Conservation (phyloP, 495 filamentous ascomycete species). For the Trichoderma gamsii region DNA sequence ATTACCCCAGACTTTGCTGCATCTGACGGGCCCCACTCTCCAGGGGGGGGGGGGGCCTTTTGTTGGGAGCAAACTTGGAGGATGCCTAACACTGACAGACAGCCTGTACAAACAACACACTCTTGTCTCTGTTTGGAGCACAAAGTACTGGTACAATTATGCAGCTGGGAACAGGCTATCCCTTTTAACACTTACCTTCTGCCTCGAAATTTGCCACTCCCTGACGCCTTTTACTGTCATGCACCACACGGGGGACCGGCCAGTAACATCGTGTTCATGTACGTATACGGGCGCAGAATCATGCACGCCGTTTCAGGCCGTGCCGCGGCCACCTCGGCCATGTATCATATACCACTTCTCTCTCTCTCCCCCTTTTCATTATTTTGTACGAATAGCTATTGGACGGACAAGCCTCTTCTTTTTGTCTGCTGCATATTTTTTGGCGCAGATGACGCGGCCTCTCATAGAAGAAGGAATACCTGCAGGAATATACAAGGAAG, state of each 20-base stretch:
- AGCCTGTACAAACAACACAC: not conserved
- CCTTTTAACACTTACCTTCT: too few species aligned
- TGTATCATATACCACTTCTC: not conserved
- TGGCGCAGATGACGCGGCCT: slow-evolving; percentile 2
- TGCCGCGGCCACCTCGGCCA: not conserved
- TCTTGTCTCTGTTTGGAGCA: too few species aligned
- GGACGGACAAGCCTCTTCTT: not conserved
- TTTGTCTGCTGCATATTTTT: not conserved
- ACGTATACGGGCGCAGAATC: not conserved
- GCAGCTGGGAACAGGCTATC: too few species aligned
- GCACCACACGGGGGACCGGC: not conserved
- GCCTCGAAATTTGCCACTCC: too few species aligned
- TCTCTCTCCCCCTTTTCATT: not conserved
- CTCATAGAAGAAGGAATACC: not conserved
- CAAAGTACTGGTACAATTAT: too few species aligned
- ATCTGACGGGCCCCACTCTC: slow-evolving; percentile 4
- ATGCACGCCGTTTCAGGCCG: too few species aligned
- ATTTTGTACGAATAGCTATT: not conserved
- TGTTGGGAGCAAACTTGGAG: slow-evolving; percentile 8
- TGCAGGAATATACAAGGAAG: not conserved
- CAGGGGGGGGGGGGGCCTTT: slow-evolving; percentile 4
- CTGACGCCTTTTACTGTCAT: too few species aligned
- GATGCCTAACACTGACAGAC: not conserved
- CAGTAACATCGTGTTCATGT: not conserved
- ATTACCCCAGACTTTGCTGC: slow-evolving; percentile 9